Conservation (phyloP, 1,284 basidiomycete genomes). For the Trametes hirsuta region DNA sequence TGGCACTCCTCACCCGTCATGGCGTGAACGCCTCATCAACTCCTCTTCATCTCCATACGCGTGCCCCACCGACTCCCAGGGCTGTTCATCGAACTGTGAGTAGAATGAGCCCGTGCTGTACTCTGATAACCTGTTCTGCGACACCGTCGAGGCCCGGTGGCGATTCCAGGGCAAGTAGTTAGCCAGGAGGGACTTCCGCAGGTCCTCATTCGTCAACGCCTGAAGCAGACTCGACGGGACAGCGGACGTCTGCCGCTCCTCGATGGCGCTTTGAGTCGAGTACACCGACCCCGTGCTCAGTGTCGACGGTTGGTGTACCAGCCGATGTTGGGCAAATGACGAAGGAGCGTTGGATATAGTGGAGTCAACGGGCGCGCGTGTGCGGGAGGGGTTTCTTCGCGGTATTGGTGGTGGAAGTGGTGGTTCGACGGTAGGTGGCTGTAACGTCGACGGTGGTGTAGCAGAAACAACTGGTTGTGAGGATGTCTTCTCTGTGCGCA, state of each 20-base stretch:
- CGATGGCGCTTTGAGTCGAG: constrained; percentile 37
- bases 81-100: constrained; percentile 28
- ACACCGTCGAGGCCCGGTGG: constrained; percentile 22
- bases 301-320: constrained; percentile 33
- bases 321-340: constrained; percentile 17
- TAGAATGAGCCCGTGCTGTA: constrained; percentile 35
- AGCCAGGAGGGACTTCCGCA: constrained; percentile 30
- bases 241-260: constrained; percentile 29
- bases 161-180: constrained; percentile 30
- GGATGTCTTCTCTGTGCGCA: constrained; percentile 14
- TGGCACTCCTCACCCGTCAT: background rate
- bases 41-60: constrained; percentile 29
- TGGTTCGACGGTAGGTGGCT: constrained; percentile 3
- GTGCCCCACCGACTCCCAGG: constrained; percentile 26
- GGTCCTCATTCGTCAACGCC: constrained; percentile 28
- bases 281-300: constrained; percentile 37
- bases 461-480: background rate
- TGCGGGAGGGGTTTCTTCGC: constrained; percentile 13
- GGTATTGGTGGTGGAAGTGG: constrained; percentile 16
- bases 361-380: constrained; percentile 11
- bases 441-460: constrained; percentile 6
- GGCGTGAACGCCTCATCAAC: constrained; percentile 4
- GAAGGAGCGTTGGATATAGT: constrained; percentile 15
- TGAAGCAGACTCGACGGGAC: constrained; percentile 33
- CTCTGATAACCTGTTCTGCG: constrained; percentile 35